Percentiles rank a stretch among this genome's conserved stretches.
Conservation (phyloP, 192 early-diverging fungal species). For the Entomortierella chlamydospora region DNA sequence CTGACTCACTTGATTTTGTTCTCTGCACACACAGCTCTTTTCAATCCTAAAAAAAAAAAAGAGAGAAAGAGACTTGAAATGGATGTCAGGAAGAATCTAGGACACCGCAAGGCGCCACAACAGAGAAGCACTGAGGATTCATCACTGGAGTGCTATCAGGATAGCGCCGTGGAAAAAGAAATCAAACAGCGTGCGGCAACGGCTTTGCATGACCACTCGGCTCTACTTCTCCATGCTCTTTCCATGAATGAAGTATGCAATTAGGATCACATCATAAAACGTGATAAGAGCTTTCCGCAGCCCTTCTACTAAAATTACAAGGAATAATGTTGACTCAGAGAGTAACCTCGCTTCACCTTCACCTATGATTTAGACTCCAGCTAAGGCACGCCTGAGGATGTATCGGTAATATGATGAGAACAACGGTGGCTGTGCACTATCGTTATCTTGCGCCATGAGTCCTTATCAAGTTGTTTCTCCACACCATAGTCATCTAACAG, state of each 20-base stretch:
- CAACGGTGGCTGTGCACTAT: too few relatives aligned
- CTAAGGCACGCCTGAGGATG: slow-evolving; percentile 35
- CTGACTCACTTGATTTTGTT: background rate
- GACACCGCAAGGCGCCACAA: background rate
- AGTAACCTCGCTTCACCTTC: too few relatives aligned
- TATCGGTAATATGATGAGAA: slow-evolving; percentile 19
- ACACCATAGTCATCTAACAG: slow-evolving; percentile 36
- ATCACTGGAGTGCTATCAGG: background rate
- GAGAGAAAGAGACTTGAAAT: background rate
- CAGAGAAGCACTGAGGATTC: background rate
- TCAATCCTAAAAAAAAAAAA: too few relatives aligned
- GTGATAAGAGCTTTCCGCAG: too few relatives aligned
- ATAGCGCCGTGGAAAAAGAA: slow-evolving; percentile 12
- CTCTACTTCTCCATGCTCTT: slow-evolving; percentile 25
- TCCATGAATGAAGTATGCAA: slow-evolving; percentile 48
- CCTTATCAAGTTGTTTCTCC: background rate
- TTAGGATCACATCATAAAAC: too few relatives aligned
- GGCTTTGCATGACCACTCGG: slow-evolving; percentile 23
- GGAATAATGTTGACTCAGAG: background rate
- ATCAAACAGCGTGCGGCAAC: slow-evolving; percentile 21
- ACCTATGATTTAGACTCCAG: slow-evolving; percentile 48
- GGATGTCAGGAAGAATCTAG: background rate
- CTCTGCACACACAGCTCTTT: too few relatives aligned
- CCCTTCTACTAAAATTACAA: too few relatives aligned
- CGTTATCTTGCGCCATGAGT: too few relatives aligned